Evolutionary conservation across 2,329 filamentous ascomycete species (phyloP), one percentile per base, ranked within the genome.

Genomic region (Paraphaeosphaeria sporulosa): DNA sequence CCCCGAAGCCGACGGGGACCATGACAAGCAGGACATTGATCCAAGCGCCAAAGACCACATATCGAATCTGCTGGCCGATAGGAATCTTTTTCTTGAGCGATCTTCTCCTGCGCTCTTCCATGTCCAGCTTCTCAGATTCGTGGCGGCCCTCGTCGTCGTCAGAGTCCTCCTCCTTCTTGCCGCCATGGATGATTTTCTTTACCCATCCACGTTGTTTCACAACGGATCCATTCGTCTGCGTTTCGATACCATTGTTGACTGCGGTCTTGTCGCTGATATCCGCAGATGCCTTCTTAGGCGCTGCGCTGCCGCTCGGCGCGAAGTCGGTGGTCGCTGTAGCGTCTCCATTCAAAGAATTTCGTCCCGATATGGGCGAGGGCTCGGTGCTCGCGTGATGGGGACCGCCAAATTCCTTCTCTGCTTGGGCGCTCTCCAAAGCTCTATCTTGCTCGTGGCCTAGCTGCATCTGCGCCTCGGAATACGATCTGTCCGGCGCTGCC

Each of bases 21-120:
- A 89, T 88, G 17, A 97, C 55, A 23, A 97, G 81, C 27, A 97
- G 80, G 25, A 96, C 72, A 72, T 97, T 97, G 80, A 97, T 90
- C 87, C 91, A 96, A 0, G 92, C 95, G 70, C 87, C 89, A 66
- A 96, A 86, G 3, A 96, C 69, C 0, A 92, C 93, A 19, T 90
- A 87, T 67, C 88, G 87, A 51, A 94, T 76, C 77, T 94, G 91
- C 5, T 65, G 59, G 21, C 69, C 73, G n/a, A 75, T 53, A 8
- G 74, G 75, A 21, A 77, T 76, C 61, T 74, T 77, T 55, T 61
- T 73, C 64, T 72, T 74, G 42, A 65, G 64, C 4, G 74, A 67
- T 27, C 69, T 70, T 58, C 64, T 71, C 51, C 70, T 76, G 54
- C 70, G 70, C 57, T 74, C 74, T 53, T 75, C 73, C n/a, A 72